Conservation (phyloP, 805 yeast genomes). For the Metahyphopichia silvanorum region DNA sequence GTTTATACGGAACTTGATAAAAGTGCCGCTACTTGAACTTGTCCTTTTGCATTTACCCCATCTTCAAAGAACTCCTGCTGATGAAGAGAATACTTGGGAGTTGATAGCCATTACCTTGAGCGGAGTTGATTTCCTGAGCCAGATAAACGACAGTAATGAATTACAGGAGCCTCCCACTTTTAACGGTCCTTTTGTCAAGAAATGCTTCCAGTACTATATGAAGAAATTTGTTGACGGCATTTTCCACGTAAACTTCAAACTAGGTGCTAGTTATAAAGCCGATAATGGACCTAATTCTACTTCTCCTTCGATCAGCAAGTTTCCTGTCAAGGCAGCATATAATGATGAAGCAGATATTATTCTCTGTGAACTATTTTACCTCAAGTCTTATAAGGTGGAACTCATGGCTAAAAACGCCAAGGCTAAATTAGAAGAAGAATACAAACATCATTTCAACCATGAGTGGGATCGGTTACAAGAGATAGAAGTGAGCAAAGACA, state of each 20-base stretch:
- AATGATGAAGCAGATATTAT: slow-evolving; percentile 9
- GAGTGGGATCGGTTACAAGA: slow-evolving; percentile 6
- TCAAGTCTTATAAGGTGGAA: slow-evolving; percentile 20
- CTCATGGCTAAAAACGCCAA: slow-evolving; percentile 16
- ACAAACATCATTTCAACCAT: no score
- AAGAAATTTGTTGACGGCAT: slow-evolving; percentile 7
- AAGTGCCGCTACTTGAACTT: slow-evolving; percentile 23
- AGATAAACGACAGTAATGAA: slow-evolving; percentile 2
- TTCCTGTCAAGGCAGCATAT: not conserved
- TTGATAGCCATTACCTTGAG: slow-evolving; percentile 30
- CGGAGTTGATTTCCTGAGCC: slow-evolving; percentile 12
- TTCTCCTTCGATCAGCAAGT: not conserved
- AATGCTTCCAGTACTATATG: slow-evolving; percentile 15
- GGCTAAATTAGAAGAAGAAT: slow-evolving; percentile 16
- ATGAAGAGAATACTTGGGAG: slow-evolving; percentile 31
- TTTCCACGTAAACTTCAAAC: slow-evolving; percentile 1
- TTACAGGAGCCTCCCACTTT: slow-evolving; percentile 22
- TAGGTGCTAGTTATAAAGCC: not conserved
- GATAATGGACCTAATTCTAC: slow-evolving; percentile 1
- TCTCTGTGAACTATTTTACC: slow-evolving; percentile 18
- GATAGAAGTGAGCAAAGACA: slow-evolving; percentile 4
- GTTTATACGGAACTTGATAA: slow-evolving; percentile 16
- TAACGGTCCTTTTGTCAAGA: slow-evolving; percentile 22
- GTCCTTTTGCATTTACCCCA: slow-evolving; percentile 30
- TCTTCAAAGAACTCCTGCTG: slow-evolving; percentile 20